Conservation (phyloP, 1,284 basidiomycete species). For the Sporisorium reilianum region DNA sequence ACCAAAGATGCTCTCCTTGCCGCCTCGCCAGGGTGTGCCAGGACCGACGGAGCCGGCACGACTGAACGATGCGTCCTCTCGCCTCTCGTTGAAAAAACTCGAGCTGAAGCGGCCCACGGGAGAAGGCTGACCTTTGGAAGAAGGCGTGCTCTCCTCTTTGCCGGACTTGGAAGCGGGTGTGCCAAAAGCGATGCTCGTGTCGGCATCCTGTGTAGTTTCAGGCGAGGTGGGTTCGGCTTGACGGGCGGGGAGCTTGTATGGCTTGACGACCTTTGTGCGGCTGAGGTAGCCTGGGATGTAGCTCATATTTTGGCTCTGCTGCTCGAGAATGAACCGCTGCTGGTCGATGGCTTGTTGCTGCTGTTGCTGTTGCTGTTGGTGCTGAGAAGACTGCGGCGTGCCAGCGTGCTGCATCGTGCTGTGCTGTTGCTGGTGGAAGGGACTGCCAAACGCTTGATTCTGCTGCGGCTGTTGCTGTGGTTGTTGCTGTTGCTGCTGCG, state of each 20-base stretch:
- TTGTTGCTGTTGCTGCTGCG: constrained; percentile 20
- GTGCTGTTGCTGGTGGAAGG: constrained; percentile 27
- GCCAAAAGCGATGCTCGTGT: constrained; percentile 46
- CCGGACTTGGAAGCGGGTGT: constrained; percentile 52
- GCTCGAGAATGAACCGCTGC: constrained; percentile 37
- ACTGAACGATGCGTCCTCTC: constrained; percentile 36
- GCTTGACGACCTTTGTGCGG: constrained; percentile 47
- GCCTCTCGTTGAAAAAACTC: constrained; percentile 57
- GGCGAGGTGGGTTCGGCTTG: constrained; percentile 46
- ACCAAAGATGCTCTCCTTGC: constrained; percentile 62
- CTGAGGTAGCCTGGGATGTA: constrained; percentile 55
- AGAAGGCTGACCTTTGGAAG: constrained; percentile 42
- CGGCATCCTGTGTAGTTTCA: constrained; percentile 42
- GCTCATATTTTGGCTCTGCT: constrained; percentile 51
- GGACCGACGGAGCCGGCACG: constrained; percentile 35
- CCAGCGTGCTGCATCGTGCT: constrained; percentile 16
- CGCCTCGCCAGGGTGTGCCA: constrained; percentile 39
- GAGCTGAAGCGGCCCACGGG: constrained; percentile 56
- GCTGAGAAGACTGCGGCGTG: constrained; percentile 18
- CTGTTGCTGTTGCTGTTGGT: constrained; percentile 35
- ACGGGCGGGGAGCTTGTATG: constrained; percentile 50
- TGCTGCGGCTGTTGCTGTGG: constrained; percentile 12
- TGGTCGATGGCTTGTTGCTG: constrained; percentile 46
- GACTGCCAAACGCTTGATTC: constrained; percentile 30
- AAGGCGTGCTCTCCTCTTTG: constrained; percentile 43